These are phyloP conservation scores for Hansenula sp. DNA, from an alignment of 1,139 yeast species.

Conservation along the genomic window DNA sequence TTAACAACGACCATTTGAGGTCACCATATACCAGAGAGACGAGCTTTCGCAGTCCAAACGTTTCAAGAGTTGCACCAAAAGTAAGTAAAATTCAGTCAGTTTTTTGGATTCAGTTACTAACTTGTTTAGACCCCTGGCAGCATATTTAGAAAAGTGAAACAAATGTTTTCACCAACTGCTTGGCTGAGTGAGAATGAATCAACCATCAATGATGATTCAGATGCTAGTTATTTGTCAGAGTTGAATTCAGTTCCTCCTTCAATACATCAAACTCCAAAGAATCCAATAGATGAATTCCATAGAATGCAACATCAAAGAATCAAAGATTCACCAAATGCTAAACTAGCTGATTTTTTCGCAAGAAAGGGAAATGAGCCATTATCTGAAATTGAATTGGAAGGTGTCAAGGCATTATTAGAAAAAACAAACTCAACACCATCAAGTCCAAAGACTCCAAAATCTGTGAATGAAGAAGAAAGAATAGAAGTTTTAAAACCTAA, in stretches of 20 bases:
- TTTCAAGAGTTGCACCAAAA: constrained; percentile 2
- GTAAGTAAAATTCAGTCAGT: neutral
- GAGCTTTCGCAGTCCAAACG: constrained; percentile 1
- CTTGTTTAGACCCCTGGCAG: constrained; percentile 15
- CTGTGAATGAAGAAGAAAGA: neutral
- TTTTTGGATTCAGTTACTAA: neutral
- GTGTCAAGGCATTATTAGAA: constrained; percentile 62
- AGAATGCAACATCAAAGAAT: constrained; percentile 6
- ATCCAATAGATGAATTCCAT: constrained; percentile 18
- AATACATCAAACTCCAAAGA: constrained; percentile 7
- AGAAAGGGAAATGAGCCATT: constrained; percentile 73
- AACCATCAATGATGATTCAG: neutral
- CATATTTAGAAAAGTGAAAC: constrained; percentile 19
- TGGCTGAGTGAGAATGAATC: constrained; percentile 10
- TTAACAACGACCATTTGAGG: constrained; percentile 2
- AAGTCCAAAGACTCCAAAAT: neutral
- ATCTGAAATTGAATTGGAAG: constrained; percentile 76
- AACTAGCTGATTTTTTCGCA: constrained; percentile 67
- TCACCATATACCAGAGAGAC: constrained; percentile 3
- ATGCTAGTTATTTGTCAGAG: constrained; percentile 1
- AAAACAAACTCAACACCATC: constrained; percentile 27
- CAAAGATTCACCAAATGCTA: constrained; percentile 43
- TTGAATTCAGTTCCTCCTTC: neutral
- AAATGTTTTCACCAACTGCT: constrained; percentile 19
- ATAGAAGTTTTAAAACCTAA: constrained; percentile 8